Evolutionary conservation across 768 basidiomycete genomes (phyloP).

Genomic region (Rhodotorula babjevae): DNA sequence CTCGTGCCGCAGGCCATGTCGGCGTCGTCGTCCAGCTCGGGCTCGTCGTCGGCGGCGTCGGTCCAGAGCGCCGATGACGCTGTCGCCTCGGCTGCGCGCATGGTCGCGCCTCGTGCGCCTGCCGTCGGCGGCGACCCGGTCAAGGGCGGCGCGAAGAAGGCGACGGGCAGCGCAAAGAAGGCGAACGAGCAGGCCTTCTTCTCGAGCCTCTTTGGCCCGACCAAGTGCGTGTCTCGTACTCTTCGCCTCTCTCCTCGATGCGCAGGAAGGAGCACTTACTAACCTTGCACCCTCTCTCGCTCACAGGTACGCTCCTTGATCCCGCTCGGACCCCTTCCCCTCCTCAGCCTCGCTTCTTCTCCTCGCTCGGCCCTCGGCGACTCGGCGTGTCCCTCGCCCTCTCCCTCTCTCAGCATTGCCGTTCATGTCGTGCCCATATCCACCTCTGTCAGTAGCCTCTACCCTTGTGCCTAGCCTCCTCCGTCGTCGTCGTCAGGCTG

Average conservation of each 20-base stretch:
- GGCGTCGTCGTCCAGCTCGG: neutral
- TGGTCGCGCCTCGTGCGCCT: too few relatives aligned
- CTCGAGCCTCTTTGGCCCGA: slow-evolving; percentile 24
- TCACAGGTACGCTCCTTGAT: slow-evolving; percentile 3
- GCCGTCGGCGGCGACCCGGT: too few relatives aligned
- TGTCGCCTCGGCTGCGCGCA: too few relatives aligned
- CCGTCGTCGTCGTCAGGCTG: too few relatives aligned
- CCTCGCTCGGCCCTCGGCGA: too few relatives aligned
- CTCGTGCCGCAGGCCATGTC: neutral
- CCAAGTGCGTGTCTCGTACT: slow-evolving; percentile 3
- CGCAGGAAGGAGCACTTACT: neutral
- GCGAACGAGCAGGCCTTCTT: slow-evolving; percentile 25
- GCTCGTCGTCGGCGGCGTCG: neutral
- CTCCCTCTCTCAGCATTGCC: too few relatives aligned
- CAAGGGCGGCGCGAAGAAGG: neutral
- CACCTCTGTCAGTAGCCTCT: too few relatives aligned
- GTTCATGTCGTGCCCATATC: neutral
- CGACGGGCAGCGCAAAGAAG: neutral
- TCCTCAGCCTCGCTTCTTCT: too few relatives aligned
- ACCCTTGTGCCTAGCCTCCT: too few relatives aligned
- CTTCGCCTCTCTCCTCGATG: neutral
- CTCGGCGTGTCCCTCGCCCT: too few relatives aligned
- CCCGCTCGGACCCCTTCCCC: neutral
- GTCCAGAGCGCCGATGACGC: neutral
- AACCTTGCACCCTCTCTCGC: neutral